These are phyloP conservation scores for Kondoa malvinella DNA, from an alignment of 768 basidiomycete genomes.

Conservation along the genomic window DNA sequence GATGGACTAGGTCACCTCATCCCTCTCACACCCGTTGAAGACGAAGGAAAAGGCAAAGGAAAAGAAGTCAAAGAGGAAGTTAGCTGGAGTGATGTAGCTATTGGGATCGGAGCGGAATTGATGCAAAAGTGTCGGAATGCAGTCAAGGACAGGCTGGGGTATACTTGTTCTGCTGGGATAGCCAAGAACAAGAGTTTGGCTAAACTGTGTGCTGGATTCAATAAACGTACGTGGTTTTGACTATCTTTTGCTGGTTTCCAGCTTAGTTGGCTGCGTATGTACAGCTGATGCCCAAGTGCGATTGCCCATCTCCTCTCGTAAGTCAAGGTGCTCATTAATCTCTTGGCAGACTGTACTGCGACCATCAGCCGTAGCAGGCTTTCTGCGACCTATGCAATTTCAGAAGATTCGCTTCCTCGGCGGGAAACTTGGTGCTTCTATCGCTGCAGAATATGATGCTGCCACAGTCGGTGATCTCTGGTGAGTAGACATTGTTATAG, in stretches of 20 bases:
- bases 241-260: neutral
- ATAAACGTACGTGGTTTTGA: constrained; percentile 43
- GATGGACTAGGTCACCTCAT: constrained; percentile 45
- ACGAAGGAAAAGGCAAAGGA: constrained; percentile 24
- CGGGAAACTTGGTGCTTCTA: constrained; percentile 75
- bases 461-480: constrained; percentile 78
- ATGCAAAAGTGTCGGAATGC: constrained; percentile 58
- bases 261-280: constrained; percentile 35
- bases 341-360: constrained; percentile 62
- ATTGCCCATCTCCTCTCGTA: neutral
- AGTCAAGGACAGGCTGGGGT: constrained; percentile 56
- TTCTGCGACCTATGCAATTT: constrained; percentile 68
- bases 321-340: constrained; percentile 8
- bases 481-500: constrained; percentile 38
- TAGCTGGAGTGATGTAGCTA: constrained; percentile 84
- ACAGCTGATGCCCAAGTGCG: constrained; percentile 41
- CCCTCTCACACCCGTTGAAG: constrained; percentile 31
- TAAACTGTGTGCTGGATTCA: constrained; percentile 83
- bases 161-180: constrained; percentile 40
- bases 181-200: constrained; percentile 49
- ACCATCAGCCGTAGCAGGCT: constrained; percentile 63
- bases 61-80: constrained; percentile 17
- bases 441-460: constrained; percentile 74
- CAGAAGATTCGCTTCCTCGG: constrained; percentile 90
- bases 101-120: constrained; percentile 72